phyloP scores from a whole-genome alignment of 2,329 filamentous ascomycete species.

The Nectriaceae sp. region DNA sequence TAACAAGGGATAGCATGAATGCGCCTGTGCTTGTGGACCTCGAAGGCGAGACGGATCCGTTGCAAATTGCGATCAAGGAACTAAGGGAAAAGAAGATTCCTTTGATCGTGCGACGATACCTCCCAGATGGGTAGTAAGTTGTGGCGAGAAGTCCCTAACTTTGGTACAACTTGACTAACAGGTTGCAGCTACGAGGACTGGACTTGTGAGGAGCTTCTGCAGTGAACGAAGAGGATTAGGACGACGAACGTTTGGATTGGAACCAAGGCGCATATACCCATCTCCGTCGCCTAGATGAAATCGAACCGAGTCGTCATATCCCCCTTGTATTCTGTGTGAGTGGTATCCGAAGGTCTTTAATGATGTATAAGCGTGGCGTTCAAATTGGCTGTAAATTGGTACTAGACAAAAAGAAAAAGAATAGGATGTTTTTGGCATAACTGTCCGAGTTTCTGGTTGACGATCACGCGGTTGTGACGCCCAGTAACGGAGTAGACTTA shows the following conservation, averaged over 20 bases:
- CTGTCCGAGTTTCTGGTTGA: too few relatives aligned
- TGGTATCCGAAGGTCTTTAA: constrained; percentile 26
- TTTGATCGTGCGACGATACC: constrained; percentile 88
- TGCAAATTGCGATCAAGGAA: constrained; percentile 98
- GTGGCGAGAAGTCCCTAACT: neutral
- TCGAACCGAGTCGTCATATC: constrained; percentile 15
- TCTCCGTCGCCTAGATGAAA: constrained; percentile 24
- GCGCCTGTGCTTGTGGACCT: constrained; percentile 95
- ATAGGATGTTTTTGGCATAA: neutral
- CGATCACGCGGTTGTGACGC: too few relatives aligned
- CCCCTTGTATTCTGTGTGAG: constrained; percentile 14
- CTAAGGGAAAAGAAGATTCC: constrained; percentile 98
- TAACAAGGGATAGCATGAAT: constrained; percentile 73
- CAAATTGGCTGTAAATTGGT: constrained; percentile 30
- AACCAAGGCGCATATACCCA: constrained; percentile 29
- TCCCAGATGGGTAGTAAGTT: constrained; percentile 92
- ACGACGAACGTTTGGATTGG: constrained; percentile 17
- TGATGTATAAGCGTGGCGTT: constrained; percentile 41
- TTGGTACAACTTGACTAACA: constrained; percentile 11
- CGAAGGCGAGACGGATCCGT: constrained; percentile 94
- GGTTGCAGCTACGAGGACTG: constrained; percentile 89
- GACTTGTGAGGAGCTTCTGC: constrained; percentile 93
- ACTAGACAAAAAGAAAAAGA: constrained; percentile 28
- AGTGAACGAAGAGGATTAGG: constrained; percentile 38
- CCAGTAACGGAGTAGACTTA: too few relatives aligned